Percentiles rank a stretch among this genome's conserved stretches.
These are phyloP conservation scores for Pseudopyricularia cyperi DNA, from an alignment of 2,329 filamentous ascomycete genomes.

Conservation along the genomic window DNA sequence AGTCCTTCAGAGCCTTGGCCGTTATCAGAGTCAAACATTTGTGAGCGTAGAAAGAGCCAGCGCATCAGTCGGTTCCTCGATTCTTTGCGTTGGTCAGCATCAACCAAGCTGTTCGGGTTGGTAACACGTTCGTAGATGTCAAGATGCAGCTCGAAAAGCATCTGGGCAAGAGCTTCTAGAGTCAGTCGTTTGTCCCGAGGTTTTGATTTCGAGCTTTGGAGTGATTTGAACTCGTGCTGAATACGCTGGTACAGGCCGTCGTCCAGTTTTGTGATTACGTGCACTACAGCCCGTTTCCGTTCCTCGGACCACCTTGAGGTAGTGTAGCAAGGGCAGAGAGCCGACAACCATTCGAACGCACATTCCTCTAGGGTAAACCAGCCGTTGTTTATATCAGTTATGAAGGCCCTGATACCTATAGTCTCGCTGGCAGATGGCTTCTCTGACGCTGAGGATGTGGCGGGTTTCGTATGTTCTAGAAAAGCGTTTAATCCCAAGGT, in stretches of 20 bases:
- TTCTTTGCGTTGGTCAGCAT: conserved; percentile 31
- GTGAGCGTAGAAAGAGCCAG: conserved; percentile 38
- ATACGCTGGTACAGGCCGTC: conserved; percentile 36
- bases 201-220: neutral
- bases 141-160: conserved; percentile 48
- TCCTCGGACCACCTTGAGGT: conserved; percentile 43
- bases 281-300: conserved; percentile 42
- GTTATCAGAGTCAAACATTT: conserved; percentile 24
- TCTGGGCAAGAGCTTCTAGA: conserved; percentile 35
- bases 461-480: conserved; percentile 46
- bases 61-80: conserved; percentile 35
- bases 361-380: conserved; percentile 45
- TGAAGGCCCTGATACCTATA: conserved; percentile 38
- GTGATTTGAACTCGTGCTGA: conserved; percentile 7
- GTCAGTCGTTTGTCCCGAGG: conserved; percentile 6
- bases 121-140: conserved; percentile 47
- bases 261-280: conserved; percentile 41
- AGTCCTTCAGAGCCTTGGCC: conserved; percentile 23
- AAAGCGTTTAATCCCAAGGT: conserved; percentile 46
- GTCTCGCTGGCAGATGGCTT: conserved; percentile 37
- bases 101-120: conserved; percentile 41
- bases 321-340: conserved; percentile 36
- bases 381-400: conserved; percentile 29
- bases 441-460: conserved; percentile 33
- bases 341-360: conserved; percentile 43